Conservation (phyloP, 495 filamentous ascomycete species). For the Baudoinia panamericana region DNA sequence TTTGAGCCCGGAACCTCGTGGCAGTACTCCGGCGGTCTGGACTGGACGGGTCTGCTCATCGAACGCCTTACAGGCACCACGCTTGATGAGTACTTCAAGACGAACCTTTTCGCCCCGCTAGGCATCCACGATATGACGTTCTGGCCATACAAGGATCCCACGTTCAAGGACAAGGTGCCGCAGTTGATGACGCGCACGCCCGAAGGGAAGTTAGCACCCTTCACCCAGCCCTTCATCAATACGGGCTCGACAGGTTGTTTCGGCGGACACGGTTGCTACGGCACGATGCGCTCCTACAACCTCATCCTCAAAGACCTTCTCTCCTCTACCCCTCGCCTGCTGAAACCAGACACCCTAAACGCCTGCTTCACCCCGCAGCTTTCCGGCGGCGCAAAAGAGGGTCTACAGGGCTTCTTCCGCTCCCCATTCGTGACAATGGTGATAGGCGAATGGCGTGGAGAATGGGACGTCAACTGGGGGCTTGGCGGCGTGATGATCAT, state of each 20-base stretch:
- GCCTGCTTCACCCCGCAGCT: slow-evolving; percentile 37
- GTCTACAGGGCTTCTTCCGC: slow-evolving; percentile 6
- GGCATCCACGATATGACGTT: slow-evolving; percentile 35
- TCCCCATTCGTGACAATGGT: slow-evolving; percentile 1
- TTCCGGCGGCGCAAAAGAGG: neutral
- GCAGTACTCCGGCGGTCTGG: slow-evolving; percentile 20
- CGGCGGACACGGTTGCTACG: slow-evolving; percentile 43
- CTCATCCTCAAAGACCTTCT: slow-evolving; percentile 40
- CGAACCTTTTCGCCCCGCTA: slow-evolving; percentile 35
- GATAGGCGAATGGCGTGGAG: slow-evolving; percentile 10
- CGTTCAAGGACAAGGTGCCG: slow-evolving; percentile 12
- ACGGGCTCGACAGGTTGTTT: slow-evolving; percentile 28
- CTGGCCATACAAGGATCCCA: slow-evolving; percentile 21
- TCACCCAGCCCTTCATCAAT: slow-evolving; percentile 22
- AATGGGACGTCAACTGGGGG: slow-evolving; percentile 21
- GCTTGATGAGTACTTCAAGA: slow-evolving; percentile 35
- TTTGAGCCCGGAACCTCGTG: slow-evolving; percentile 28
- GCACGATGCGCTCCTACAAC: slow-evolving; percentile 35
- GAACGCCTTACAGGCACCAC: slow-evolving; percentile 18
- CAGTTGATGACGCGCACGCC: slow-evolving; percentile 12
- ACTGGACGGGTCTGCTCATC: slow-evolving; percentile 15
- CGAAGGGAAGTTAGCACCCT: slow-evolving; percentile 16
- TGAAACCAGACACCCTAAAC: slow-evolving; percentile 33
- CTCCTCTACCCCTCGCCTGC: slow-evolving; percentile 33
- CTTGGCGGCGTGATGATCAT: slow-evolving; percentile 28